Evolutionary conservation across 2,329 filamentous ascomycete species (phyloP).

Genomic region (Sclerotiophoma versabilis): DNA sequence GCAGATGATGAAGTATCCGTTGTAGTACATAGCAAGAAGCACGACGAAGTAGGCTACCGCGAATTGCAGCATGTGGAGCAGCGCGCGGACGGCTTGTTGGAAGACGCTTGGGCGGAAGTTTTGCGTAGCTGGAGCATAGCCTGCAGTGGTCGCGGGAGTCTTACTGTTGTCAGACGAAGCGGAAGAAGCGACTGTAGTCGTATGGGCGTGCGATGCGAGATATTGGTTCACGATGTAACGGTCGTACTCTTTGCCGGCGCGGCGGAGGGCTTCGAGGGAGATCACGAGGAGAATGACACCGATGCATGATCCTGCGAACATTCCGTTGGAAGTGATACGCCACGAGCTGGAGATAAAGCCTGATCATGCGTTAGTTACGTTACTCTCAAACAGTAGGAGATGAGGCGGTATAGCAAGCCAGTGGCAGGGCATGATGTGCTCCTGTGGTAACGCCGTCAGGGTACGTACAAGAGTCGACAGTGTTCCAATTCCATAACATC

Average conservation of each 20-base stretch:
- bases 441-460: not conserved
- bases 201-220: constrained; percentile 28
- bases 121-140: constrained; percentile 6
- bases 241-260: constrained; percentile 77
- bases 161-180: constrained; percentile 29
- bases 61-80: constrained; percentile 78
- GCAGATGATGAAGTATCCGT: constrained; percentile 71
- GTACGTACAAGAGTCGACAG: constrained; percentile 65
- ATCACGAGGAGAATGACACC: constrained; percentile 78
- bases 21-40: constrained; percentile 73
- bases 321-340: constrained; percentile 71
- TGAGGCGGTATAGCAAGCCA: not conserved
- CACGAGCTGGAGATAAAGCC: constrained; percentile 73
- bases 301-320: constrained; percentile 84
- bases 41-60: constrained; percentile 82
- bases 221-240: constrained; percentile 66
- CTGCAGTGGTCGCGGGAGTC: constrained; percentile 3
- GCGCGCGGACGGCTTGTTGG: constrained; percentile 73
- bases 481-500: constrained; percentile 85
- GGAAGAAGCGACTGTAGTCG: constrained; percentile 14
- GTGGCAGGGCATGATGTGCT: not conserved
- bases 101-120: constrained; percentile 63
- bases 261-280: constrained; percentile 74
- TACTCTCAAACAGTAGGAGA: not conserved
- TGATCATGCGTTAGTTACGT: constrained; percentile 2